Base-by-base conservation (phyloP, 176 grass and related monocot species). In the Pontederia paniculata region DNA sequence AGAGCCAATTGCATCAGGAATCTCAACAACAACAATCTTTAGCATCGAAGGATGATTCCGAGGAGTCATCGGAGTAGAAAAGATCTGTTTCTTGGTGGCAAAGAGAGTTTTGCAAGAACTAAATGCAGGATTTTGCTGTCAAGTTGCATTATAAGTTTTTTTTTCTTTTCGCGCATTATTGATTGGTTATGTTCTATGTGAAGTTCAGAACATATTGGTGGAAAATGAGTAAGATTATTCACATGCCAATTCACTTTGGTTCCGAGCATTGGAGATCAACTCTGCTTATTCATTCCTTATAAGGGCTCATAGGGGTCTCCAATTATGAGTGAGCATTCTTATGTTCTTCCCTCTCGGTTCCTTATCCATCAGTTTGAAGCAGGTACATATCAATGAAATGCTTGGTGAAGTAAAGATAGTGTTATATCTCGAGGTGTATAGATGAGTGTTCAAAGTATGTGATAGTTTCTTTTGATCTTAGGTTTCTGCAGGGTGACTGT, bases 31-130 rank as follows among this genome's bases (percentile, higher is more conserved):
- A 81, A 63, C 67, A 81, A 72, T 75, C 84, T 52, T 71, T 73
- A 15, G 21, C 47, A 9, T 79, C 79, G 12, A 74, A 81, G 48
- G 78, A 89, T 13, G 71, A 84, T 50, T 82, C 71, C 21, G 81
- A 85, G 9, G 77, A 77, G 62, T 81, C 81, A 6, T 74, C 74
- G 9, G 77, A 89, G 71, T 85, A 84, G 80, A 56, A 48, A 12
- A 19, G 2, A 42, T n/a, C 1, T 28, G 8, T 57, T 37, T 21
- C 23, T 16, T 31, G 21, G 22, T 31, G 16, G 12, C 10, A 0
- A 50, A n/a, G 48, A 11, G 48, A 50, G 17, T 50, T 50, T 50
- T 12, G 48, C 1, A 20, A 9, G n/a, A 18, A 2, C 28, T 37
- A 18, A 18, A 19, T 52, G 15, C 6, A 52, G 50, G 18, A 18